Evolutionary conservation across 306 rosid species (phyloP).

Genomic region (Gastrolobium villosum): DNA sequence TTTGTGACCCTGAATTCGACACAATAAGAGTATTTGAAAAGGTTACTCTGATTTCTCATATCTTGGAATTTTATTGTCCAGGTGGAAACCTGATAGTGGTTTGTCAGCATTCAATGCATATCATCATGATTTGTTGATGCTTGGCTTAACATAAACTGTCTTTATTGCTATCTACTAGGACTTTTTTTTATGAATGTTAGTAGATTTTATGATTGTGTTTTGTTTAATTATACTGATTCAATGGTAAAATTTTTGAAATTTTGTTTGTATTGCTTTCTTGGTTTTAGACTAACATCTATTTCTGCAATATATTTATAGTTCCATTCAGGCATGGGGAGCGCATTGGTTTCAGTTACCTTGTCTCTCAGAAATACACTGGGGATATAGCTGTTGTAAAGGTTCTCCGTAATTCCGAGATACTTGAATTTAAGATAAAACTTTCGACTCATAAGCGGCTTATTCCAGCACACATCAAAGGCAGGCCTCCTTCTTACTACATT

Average conservation of each 20-base stretch:
- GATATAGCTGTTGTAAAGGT: conserved; percentile 67
- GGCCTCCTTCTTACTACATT: conserved; percentile 89
- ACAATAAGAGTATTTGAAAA: conserved; percentile 1
- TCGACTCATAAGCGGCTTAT: conserved; percentile 76
- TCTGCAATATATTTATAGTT: conserved; percentile 56
- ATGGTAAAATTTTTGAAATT: not conserved
- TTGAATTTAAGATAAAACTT: conserved; percentile 67
- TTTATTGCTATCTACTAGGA: not conserved
- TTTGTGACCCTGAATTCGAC: not conserved
- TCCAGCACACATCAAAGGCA: conserved; percentile 84
- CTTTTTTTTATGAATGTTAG: not conserved
- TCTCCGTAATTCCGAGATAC: conserved; percentile 63
- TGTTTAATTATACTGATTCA: not conserved
- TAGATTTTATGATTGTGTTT: not conserved
- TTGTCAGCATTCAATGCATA: not conserved
- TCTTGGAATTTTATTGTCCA: not conserved
- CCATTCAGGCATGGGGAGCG: conserved; percentile 94
- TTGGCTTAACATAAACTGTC: not conserved
- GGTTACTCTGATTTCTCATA: not conserved
- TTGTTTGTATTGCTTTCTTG: conserved; percentile 5
- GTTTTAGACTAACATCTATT: conserved; percentile 27
- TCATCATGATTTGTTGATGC: not conserved
- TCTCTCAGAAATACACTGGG: conserved; percentile 76
- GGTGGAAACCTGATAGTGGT: not conserved
- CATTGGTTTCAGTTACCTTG: conserved; percentile 85